A percentile compares a stretch with the other conserved stretches of the same genome.
Evolutionary conservation across 495 filamentous ascomycete species (phyloP).

Genomic region (Annulohypoxylon maeteangense): DNA sequence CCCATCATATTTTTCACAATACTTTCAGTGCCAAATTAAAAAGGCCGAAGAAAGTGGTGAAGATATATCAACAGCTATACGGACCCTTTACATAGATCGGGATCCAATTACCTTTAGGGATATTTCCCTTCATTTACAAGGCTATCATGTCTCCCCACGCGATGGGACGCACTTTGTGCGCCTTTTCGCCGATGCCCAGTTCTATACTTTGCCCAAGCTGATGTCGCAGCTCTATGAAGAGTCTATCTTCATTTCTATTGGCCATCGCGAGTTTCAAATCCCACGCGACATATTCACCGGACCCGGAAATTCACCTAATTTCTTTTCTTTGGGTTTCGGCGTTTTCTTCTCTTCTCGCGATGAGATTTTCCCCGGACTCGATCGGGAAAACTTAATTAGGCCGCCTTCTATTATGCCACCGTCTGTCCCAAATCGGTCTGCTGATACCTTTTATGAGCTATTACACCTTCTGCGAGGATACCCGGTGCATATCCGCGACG

Average conservation of each 20-base stretch:
- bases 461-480: constrained; percentile 92
- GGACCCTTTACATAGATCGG: constrained; percentile 92
- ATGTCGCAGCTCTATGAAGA: constrained; percentile 95
- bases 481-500: constrained; percentile 77
- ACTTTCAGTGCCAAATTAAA: constrained; percentile 86
- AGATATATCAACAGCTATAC: constrained; percentile 57
- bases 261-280: constrained; percentile 85
- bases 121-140: constrained; percentile 91
- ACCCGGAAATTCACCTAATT: constrained; percentile 91
- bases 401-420: constrained; percentile 89
- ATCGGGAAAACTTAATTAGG: constrained; percentile 82
- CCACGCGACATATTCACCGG: constrained; percentile 86
- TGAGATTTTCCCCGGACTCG: constrained; percentile 87
- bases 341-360: constrained; percentile 84
- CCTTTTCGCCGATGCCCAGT: constrained; percentile 94
- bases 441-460: constrained; percentile 82
- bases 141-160: constrained; percentile 86
- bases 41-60: constrained; percentile 66
- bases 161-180: constrained; percentile 89
- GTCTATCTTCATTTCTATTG: constrained; percentile 90
- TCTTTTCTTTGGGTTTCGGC: constrained; percentile 92
- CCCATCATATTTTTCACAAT: constrained; percentile 96
- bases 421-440: constrained; percentile 79
- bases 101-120: constrained; percentile 91
- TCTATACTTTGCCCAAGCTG: constrained; percentile 91